Conservation (phyloP, 495 filamentous ascomycete genomes). For the Chaetomium cochliodes region DNA sequence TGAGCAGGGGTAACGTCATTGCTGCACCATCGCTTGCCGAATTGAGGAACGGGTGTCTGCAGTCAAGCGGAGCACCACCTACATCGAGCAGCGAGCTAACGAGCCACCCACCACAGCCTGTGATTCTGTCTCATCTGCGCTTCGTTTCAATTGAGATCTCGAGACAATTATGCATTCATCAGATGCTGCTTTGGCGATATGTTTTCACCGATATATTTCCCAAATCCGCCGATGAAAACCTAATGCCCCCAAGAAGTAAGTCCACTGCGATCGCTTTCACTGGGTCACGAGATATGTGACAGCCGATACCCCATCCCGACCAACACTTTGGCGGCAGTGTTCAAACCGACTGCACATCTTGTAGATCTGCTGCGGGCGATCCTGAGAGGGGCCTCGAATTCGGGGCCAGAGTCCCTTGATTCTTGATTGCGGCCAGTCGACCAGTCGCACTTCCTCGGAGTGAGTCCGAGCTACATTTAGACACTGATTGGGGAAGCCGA, state of each 20-base stretch:
- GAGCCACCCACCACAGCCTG: background rate
- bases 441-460: background rate
- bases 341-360: background rate
- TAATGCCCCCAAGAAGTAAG: background rate
- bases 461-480: background rate
- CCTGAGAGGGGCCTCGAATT: background rate
- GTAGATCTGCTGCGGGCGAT: slow-evolving; percentile 10
- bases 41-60: slow-evolving; percentile 15
- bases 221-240: too few species aligned
- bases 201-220: background rate
- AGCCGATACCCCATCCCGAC: background rate
- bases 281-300: background rate
- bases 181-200: background rate
- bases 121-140: background rate
- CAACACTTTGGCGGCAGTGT: background rate
- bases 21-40: slow-evolving; percentile 32
- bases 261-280: background rate
- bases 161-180: background rate
- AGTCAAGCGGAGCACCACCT: background rate
- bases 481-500: background rate
- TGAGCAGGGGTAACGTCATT: slow-evolving; percentile 28
- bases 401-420: background rate
- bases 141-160: background rate
- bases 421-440: background rate
- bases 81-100: too few species aligned